A percentile compares a stretch with the other conserved stretches of the same genome.
Conservation (phyloP, 345 rosid genomes). For the Aurinia saxatilis region DNA sequence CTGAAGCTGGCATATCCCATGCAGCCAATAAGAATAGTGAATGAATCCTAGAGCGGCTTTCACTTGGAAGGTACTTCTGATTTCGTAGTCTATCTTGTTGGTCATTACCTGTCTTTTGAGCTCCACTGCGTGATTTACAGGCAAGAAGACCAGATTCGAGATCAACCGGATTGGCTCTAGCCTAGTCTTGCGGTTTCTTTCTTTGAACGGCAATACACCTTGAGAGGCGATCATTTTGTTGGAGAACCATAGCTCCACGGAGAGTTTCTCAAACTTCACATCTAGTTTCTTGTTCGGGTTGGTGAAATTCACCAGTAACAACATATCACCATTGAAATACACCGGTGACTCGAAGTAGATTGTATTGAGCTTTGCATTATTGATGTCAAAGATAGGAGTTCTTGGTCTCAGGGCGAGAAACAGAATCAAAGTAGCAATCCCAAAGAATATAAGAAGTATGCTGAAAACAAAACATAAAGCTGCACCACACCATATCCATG, state of each 20-base stretch:
- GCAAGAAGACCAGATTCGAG: slow-evolving; percentile 76
- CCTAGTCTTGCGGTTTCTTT: slow-evolving; percentile 47
- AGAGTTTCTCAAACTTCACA: slow-evolving; percentile 50
- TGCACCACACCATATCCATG: slow-evolving; percentile 66
- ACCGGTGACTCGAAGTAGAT: slow-evolving; percentile 74
- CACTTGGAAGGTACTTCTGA: slow-evolving; percentile 62
- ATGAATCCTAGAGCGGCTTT: slow-evolving; percentile 61
- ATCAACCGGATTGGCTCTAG: slow-evolving; percentile 50
- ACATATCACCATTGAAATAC: slow-evolving; percentile 72
- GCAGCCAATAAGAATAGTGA: slow-evolving; percentile 72
- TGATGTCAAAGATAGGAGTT: slow-evolving; percentile 63
- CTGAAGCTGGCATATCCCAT: slow-evolving; percentile 58
- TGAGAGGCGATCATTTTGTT: slow-evolving; percentile 53
- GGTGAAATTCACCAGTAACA: slow-evolving; percentile 59
- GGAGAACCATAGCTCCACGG: slow-evolving; percentile 57
- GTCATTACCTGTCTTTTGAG: slow-evolving; percentile 62
- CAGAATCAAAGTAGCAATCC: slow-evolving; percentile 66
- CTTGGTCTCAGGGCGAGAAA: slow-evolving; percentile 57
- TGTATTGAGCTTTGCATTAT: slow-evolving; percentile 59
- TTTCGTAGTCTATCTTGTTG: slow-evolving; percentile 50
- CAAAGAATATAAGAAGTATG: slow-evolving; percentile 64
- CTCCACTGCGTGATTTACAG: slow-evolving; percentile 45
- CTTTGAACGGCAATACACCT: slow-evolving; percentile 55
- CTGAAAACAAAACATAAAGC: slow-evolving; percentile 70
- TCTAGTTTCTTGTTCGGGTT: slow-evolving; percentile 69